These are phyloP conservation scores for Saururus chinensis DNA, from an alignment of 164 flowering plant species.

Conservation along the genomic window DNA sequence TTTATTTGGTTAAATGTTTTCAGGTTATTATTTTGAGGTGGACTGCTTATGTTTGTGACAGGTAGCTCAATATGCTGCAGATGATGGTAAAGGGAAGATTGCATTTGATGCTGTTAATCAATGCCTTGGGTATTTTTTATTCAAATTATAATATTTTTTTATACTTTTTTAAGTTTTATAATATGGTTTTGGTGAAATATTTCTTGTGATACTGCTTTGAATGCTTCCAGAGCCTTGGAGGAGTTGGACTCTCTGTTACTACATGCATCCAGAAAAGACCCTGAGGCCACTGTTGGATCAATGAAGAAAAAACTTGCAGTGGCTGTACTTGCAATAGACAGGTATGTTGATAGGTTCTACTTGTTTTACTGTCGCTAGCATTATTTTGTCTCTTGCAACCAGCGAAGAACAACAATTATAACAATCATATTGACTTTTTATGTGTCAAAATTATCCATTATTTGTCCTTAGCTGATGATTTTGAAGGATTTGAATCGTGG, in stretches of 20 bases:
- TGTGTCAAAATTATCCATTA: too few species aligned
- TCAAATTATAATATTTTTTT: neutral
- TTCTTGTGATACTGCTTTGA: too few species aligned
- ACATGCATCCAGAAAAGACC: slow-evolving; percentile 71
- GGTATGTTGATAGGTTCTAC: slow-evolving; percentile 23
- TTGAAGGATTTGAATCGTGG: too few species aligned
- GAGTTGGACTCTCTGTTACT: slow-evolving; percentile 78
- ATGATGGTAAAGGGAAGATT: slow-evolving; percentile 55
- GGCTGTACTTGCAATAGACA: slow-evolving; percentile 58
- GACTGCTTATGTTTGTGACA: slow-evolving; percentile 24
- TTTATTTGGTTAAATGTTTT: too few species aligned
- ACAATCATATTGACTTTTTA: too few species aligned
- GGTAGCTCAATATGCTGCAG: slow-evolving; percentile 96
- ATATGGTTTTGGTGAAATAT: too few species aligned
- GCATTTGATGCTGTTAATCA: slow-evolving; percentile 64
- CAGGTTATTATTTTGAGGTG: too few species aligned
- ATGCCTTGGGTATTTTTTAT: slow-evolving; percentile 65
- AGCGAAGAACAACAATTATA: too few species aligned
- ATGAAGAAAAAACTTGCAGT: slow-evolving; percentile 58
- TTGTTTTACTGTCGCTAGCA: neutral
- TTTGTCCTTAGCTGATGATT: too few species aligned
- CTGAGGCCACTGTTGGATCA: slow-evolving; percentile 34
- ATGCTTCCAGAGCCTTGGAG: slow-evolving; percentile 83
- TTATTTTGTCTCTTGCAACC: too few species aligned
- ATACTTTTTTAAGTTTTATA: neutral